Conservation (phyloP, 1,139 yeast genomes). For the Geotrichum siamense region DNA sequence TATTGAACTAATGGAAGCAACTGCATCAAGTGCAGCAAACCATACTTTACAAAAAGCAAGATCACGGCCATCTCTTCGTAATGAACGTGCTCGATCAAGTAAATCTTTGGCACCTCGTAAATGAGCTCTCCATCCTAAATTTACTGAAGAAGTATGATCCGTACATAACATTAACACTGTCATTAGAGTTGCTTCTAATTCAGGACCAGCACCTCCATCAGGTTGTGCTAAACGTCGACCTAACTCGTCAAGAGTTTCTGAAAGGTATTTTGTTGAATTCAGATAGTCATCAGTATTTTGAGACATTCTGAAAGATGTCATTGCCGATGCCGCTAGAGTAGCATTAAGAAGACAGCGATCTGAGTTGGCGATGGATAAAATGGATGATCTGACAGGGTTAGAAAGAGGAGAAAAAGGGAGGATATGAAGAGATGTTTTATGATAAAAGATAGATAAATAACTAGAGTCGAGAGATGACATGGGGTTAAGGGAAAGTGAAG, state of each 20-base stretch:
- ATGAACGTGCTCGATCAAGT: slow-evolving; percentile 4
- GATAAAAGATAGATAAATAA: slow-evolving; percentile 11
- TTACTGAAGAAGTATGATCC: slow-evolving; percentile 12
- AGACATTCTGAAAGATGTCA: slow-evolving; percentile 11
- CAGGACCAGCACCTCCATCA: background rate
- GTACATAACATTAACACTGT: slow-evolving; percentile 14
- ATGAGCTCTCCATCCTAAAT: slow-evolving; percentile 15
- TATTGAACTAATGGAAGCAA: slow-evolving; percentile 9
- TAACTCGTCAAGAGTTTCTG: slow-evolving; percentile 8
- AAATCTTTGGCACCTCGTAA: slow-evolving; percentile 15
- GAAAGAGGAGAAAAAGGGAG: slow-evolving; percentile 11
- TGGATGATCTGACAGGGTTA: slow-evolving; percentile 12
- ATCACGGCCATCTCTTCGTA: slow-evolving; percentile 2
- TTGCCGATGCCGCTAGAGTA: slow-evolving; percentile 12
- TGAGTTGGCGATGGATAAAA: slow-evolving; percentile 10
- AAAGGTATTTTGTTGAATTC: slow-evolving; percentile 2
- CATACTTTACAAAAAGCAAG: slow-evolving; percentile 16
- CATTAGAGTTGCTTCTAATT: slow-evolving; percentile 11
- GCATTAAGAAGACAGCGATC: slow-evolving; percentile 8
- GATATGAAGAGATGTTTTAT: slow-evolving; percentile 11
- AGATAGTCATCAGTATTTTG: slow-evolving; percentile 5
- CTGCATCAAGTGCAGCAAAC: slow-evolving; percentile 16
- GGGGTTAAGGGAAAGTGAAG: too few relatives aligned
- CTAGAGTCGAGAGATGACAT: too few relatives aligned
- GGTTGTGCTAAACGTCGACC: background rate